Conservation (phyloP, 2,329 filamentous ascomycete species). For the Aspergillus costaricaensis region DNA sequence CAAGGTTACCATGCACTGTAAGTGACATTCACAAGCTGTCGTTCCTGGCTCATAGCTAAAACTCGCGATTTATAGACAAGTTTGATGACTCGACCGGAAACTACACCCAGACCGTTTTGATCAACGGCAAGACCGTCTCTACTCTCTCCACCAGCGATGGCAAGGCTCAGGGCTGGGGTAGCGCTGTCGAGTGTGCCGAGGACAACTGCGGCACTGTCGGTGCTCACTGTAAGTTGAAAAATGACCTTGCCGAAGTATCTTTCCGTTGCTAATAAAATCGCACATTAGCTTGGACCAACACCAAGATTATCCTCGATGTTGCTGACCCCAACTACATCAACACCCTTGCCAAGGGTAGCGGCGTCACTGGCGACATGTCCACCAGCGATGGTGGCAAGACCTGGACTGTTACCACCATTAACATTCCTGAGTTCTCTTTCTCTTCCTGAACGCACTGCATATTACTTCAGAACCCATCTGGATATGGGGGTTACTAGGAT, state of each 20-base stretch:
- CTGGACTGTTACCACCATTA: slow-evolving; percentile 46
- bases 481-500: neutral
- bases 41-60: neutral
- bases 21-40: neutral
- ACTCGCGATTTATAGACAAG: slow-evolving; percentile 28
- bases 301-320: slow-evolving; percentile 39
- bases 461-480: neutral
- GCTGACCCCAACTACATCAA: slow-evolving; percentile 38
- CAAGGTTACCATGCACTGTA: slow-evolving; percentile 47
- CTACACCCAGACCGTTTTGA: slow-evolving; percentile 30
- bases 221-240: slow-evolving; percentile 36
- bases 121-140: slow-evolving; percentile 42
- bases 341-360: slow-evolving; percentile 40
- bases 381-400: slow-evolving; percentile 47
- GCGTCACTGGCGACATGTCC: slow-evolving; percentile 45
- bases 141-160: slow-evolving; percentile 50
- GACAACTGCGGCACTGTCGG: slow-evolving; percentile 45
- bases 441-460: neutral
- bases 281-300: slow-evolving; percentile 42
- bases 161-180: slow-evolving; percentile 48
- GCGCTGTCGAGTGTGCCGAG: slow-evolving; percentile 45
- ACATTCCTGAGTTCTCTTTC: slow-evolving; percentile 33
- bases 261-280: neutral
- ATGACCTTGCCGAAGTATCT: neutral
- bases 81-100: slow-evolving; percentile 57